phyloP scores from a whole-genome alignment of 163 green algal species.

The Prototheca stagnorum region DNA sequence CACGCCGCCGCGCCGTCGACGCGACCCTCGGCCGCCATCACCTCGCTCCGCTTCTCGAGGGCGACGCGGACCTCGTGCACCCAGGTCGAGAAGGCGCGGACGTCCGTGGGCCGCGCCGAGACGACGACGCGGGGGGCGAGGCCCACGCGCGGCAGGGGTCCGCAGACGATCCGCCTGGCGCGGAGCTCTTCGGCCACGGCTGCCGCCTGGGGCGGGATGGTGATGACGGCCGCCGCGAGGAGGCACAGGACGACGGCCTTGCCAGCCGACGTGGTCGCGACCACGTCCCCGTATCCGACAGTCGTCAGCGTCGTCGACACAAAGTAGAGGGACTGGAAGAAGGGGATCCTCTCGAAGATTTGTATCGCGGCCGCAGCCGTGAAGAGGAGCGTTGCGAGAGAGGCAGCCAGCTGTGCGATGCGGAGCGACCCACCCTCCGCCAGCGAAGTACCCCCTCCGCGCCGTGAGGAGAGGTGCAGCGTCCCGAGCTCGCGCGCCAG shows the following conservation, averaged over 20 bases:
- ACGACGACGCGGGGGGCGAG: slow-evolving; percentile 41
- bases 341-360: slow-evolving; percentile 57
- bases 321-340: slow-evolving; percentile 69
- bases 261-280: slow-evolving; percentile 16
- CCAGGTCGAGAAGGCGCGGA: slow-evolving; percentile 61
- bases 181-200: slow-evolving; percentile 50
- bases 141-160: slow-evolving; percentile 12
- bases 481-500: slow-evolving; percentile 41
- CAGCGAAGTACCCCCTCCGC: slow-evolving; percentile 30
- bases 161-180: slow-evolving; percentile 25
- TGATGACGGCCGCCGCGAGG: slow-evolving; percentile 56
- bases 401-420: slow-evolving; percentile 48
- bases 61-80: slow-evolving; percentile 55
- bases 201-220: slow-evolving; percentile 54
- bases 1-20: no score
- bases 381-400: slow-evolving; percentile 48
- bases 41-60: neutral
- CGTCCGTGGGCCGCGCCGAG: slow-evolving; percentile 43
- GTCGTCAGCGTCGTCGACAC: slow-evolving; percentile 65
- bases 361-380: slow-evolving; percentile 12
- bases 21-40: no score
- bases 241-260: slow-evolving; percentile 49
- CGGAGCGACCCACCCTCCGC: slow-evolving; percentile 40
- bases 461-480: slow-evolving; percentile 36
- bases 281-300: slow-evolving; percentile 17